A percentile compares a stretch with the other conserved stretches of the same genome.
These are phyloP conservation scores for Novakomyces olei DNA, from an alignment of 805 yeast species.

Conservation along the genomic window DNA sequence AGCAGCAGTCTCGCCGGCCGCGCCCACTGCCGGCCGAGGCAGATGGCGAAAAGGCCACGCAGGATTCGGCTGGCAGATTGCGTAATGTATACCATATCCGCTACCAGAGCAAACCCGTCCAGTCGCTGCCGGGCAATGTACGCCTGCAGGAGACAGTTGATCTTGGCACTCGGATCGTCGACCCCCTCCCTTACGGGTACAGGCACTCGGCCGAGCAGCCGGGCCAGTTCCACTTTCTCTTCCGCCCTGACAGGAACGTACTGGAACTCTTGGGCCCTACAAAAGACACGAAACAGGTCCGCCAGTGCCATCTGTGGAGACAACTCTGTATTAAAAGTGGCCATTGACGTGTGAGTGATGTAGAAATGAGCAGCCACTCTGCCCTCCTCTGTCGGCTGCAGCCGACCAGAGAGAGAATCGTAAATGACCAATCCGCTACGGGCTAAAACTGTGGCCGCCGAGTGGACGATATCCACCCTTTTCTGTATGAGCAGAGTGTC, in stretches of 20 bases:
- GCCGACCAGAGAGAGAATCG: constrained; percentile 25
- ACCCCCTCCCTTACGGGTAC: constrained; percentile 59
- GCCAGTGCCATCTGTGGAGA: constrained; percentile 44
- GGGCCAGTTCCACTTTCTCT: constrained; percentile 52
- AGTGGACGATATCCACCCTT: constrained; percentile 47
- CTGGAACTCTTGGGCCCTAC: constrained; percentile 68
- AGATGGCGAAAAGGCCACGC: constrained; percentile 66
- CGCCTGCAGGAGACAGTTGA: constrained; percentile 60
- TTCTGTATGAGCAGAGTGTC: constrained; percentile 30
- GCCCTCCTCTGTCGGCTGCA: constrained; percentile 50
- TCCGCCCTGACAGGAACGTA: constrained; percentile 69
- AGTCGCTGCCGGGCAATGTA: constrained; percentile 56
- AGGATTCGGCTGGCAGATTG: constrained; percentile 82
- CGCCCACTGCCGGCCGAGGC: constrained; percentile 52
- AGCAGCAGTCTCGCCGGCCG: constrained; percentile 32
- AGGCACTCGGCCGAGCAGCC: constrained; percentile 54
- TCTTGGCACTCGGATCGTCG: constrained; percentile 53
- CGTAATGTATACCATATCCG: constrained; percentile 81
- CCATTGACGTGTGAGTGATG: constrained; percentile 52
- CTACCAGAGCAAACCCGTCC: constrained; percentile 74
- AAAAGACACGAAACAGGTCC: constrained; percentile 56
- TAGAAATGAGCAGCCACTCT: constrained; percentile 70
- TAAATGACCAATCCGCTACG: constrained; percentile 39
- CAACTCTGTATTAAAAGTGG: constrained; percentile 37
- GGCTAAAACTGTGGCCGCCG: constrained; percentile 43